Evolutionary conservation across 805 yeast species (phyloP).

Genomic region (Metschnikowia anglica): DNA sequence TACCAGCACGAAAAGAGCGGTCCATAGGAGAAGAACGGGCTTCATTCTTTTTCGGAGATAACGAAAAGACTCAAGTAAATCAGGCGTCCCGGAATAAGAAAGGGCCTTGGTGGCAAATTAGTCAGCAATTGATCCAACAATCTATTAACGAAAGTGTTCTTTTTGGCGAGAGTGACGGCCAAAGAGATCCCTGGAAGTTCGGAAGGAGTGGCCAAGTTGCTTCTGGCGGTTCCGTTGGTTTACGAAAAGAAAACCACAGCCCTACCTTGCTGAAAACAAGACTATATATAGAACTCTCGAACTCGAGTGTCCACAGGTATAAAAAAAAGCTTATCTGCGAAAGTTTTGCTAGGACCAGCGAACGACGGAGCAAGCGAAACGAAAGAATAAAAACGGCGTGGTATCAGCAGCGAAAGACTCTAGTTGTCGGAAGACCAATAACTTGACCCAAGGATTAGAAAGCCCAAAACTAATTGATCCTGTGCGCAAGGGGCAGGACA

Average conservation of each 20-base stretch:
- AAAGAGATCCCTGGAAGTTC: no score
- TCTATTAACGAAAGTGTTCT: no score
- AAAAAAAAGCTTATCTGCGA: not conserved
- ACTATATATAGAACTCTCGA: not conserved
- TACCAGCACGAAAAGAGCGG: constrained; percentile 14
- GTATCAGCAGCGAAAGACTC: not conserved
- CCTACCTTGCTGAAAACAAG: not conserved
- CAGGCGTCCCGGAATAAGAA: not conserved
- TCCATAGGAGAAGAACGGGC: constrained; percentile 12
- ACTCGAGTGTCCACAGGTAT: no score
- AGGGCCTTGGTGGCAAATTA: no score
- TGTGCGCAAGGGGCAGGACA: constrained; percentile 5
- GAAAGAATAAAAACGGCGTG: not conserved
- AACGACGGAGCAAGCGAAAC: not conserved
- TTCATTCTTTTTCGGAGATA: constrained; percentile 10
- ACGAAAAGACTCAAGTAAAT: no score
- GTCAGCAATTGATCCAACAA: no score
- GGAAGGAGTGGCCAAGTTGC: not conserved
- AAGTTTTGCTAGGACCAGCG: not conserved
- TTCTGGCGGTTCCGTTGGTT: not conserved
- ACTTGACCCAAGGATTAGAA: not conserved
- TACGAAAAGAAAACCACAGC: not conserved
- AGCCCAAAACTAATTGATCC: not conserved
- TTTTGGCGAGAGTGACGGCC: no score
- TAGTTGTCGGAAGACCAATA: constrained; percentile 1